Conservation (phyloP, 2,329 filamentous ascomycete genomes). For the Colletotrichum somersetense region DNA sequence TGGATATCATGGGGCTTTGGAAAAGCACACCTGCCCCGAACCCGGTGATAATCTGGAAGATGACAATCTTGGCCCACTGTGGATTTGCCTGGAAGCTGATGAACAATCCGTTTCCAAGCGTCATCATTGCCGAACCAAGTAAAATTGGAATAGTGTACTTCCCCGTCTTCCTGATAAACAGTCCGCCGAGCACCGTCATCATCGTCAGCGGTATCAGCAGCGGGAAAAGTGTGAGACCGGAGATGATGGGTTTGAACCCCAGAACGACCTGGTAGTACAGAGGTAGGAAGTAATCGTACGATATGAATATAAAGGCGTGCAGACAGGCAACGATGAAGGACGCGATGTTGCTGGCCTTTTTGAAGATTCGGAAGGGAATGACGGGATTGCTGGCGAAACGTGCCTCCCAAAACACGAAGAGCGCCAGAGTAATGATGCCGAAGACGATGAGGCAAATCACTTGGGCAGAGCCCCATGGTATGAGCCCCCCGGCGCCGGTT, state of each 20-base stretch:
- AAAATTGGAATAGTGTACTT: slow-evolving; percentile 70
- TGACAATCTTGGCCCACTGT: slow-evolving; percentile 60
- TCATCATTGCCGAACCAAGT: slow-evolving; percentile 65
- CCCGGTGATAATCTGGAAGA: slow-evolving; percentile 64
- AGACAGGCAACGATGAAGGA: slow-evolving; percentile 52
- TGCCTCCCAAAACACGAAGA: slow-evolving; percentile 66
- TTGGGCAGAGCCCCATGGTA: slow-evolving; percentile 64
- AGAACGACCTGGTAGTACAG: slow-evolving; percentile 71
- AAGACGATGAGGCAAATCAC: slow-evolving; percentile 67
- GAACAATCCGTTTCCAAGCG: slow-evolving; percentile 69
- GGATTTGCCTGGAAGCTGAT: slow-evolving; percentile 66
- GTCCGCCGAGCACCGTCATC: slow-evolving; percentile 33
- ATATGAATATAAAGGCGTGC: slow-evolving; percentile 64
- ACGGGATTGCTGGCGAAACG: slow-evolving; percentile 67
- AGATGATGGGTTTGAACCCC: slow-evolving; percentile 63
- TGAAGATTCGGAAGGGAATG: slow-evolving; percentile 68
- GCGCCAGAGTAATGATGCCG: slow-evolving; percentile 55
- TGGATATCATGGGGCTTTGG: slow-evolving; percentile 65
- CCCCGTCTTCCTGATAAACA: slow-evolving; percentile 73
- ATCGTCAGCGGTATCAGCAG: slow-evolving; percentile 53
- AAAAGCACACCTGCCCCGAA: slow-evolving; percentile 66
- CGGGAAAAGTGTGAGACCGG: slow-evolving; percentile 63
- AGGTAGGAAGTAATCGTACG: slow-evolving; percentile 70
- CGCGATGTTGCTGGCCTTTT: slow-evolving; percentile 62
- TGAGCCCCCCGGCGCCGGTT: slow-evolving; percentile 64